These are phyloP conservation scores for Plectosphaerella plurivora DNA, from an alignment of 2,329 filamentous ascomycete species.

Conservation along the genomic window DNA sequence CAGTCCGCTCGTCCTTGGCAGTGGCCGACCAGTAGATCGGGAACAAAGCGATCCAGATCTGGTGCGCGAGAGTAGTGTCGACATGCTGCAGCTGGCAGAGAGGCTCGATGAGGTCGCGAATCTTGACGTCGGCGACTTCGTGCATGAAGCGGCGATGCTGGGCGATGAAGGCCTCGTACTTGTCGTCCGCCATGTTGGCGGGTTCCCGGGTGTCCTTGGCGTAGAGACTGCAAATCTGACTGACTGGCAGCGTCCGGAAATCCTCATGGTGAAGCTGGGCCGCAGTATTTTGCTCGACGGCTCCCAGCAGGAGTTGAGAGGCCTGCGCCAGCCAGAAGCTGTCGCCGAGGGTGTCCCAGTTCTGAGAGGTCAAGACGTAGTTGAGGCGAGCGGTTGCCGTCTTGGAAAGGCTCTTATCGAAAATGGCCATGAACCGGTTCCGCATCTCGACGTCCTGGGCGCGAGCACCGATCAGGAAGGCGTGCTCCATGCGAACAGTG, in stretches of 20 bases:
- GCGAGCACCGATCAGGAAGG: conserved; percentile 91
- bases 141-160: conserved; percentile 78
- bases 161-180: conserved; percentile 73
- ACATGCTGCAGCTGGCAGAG: conserved; percentile 89
- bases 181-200: conserved; percentile 73
- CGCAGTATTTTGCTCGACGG: conserved; percentile 77
- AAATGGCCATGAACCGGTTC: conserved; percentile 93
- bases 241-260: conserved; percentile 72
- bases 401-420: conserved; percentile 91
- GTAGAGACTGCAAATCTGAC: conserved; percentile 69
- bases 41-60: conserved; percentile 88
- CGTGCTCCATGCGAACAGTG: conserved; percentile 95
- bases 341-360: conserved; percentile 93
- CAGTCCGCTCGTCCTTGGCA: conserved; percentile 79
- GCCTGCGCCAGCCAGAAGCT: conserved; percentile 98
- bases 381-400: conserved; percentile 83
- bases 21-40: conserved; percentile 91
- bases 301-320: conserved; percentile 86
- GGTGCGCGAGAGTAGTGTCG: conserved; percentile 74
- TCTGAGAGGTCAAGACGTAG: conserved; percentile 87
- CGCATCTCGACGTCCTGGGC: conserved; percentile 95
- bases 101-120: conserved; percentile 85
- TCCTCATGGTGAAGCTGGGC: conserved; percentile 80
- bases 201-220: conserved; percentile 62
- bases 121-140: conserved; percentile 80